Evolutionary conservation across 768 basidiomycete genomes (phyloP).

Genomic region (Lactifluus hygrophoroides): DNA sequence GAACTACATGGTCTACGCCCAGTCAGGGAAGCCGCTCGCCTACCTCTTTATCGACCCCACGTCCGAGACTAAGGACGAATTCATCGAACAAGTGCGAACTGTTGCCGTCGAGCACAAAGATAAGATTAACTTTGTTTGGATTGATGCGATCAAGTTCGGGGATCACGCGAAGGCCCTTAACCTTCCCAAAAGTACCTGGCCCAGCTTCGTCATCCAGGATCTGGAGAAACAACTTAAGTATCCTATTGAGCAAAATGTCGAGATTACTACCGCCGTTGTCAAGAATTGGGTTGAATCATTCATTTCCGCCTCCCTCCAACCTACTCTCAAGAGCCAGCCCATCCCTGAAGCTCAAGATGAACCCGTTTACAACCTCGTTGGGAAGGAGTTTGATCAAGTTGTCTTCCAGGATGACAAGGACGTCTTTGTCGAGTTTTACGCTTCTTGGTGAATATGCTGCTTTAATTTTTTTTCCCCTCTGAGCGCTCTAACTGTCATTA

Average conservation of each 20-base stretch:
- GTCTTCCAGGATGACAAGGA: slow-evolving; percentile 86
- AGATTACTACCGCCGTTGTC: slow-evolving; percentile 48
- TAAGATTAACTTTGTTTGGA: slow-evolving; percentile 96
- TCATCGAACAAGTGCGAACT: slow-evolving; percentile 62
- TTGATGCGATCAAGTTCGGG: slow-evolving; percentile 89
- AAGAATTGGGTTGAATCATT: slow-evolving; percentile 56
- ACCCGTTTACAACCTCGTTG: slow-evolving; percentile 74
- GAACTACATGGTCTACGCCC: slow-evolving; percentile 82
- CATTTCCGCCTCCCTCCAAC: slow-evolving; percentile 62
- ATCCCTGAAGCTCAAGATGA: slow-evolving; percentile 80
- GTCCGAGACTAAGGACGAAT: slow-evolving; percentile 50
- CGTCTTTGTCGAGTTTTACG: slow-evolving; percentile 95
- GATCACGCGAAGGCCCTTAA: slow-evolving; percentile 96
- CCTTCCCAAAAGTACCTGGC: slow-evolving; percentile 80
- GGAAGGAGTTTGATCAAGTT: slow-evolving; percentile 82
- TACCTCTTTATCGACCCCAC: slow-evolving; percentile 91
- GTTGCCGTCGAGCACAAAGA: slow-evolving; percentile 76
- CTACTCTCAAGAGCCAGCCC: slow-evolving; percentile 84
- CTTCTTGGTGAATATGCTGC: slow-evolving; percentile 66
- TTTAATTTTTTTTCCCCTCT: not conserved
- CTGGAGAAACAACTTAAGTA: slow-evolving; percentile 79
- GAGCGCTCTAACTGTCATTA: not conserved
- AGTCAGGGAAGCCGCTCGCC: slow-evolving; percentile 77
- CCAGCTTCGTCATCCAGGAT: slow-evolving; percentile 89
- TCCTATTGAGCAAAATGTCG: slow-evolving; percentile 65